Evolutionary conservation across 2,329 filamentous ascomycete species (phyloP), one percentile per base, ranked within the genome.

Genomic region (Aureobasidium uvarum): DNA sequence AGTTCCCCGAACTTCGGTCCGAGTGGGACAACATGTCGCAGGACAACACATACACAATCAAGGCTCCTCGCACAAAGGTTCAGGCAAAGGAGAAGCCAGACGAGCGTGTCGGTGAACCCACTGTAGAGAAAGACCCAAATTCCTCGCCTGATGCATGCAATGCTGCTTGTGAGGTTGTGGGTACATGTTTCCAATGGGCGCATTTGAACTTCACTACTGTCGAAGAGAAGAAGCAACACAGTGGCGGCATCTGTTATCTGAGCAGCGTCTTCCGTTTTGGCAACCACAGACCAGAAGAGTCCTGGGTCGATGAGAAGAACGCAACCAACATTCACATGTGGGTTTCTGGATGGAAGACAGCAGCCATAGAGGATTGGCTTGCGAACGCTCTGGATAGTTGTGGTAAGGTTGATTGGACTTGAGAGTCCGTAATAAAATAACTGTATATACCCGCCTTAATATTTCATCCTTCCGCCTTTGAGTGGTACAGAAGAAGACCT

Each of bases 211-310:
- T 68, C 31, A 25, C 65, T 1, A 46, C 39, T n/a, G 16, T 66
- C 10, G 62, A 55, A 5, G 51, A 38, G 14, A 20, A n/a, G 3
- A 64, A 64, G 8, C 25, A 48, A 39, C 39, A 38, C 20, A 39
- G n/a, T 6, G 64, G 67, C 13, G 66, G 66, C 3, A 31, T 66
- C 39, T 72, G 70, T 62, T 66, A 69, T 54, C 39, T 71, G 28
- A 72, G 68, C 51, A 56, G 62, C 18, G 65, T 69, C 1, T 70
- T 71, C 50, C 65, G 69, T 10, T 64, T 70, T 16, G 70, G 69
- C 13, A 58, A 23, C 23, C 56, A 58, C 50, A 62, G 60, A n/a
- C 55, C 18, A 28, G 45, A 50, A 52, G 64, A 67, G 31, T 55
- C 45, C 39, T 18, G 66, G 66, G 31, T 67, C 10, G 68, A 73